A percentile compares a stretch with the other conserved stretches of the same genome.
phyloP scores from a whole-genome alignment of 768 basidiomycete species.

The Tulasnella sp. region DNA sequence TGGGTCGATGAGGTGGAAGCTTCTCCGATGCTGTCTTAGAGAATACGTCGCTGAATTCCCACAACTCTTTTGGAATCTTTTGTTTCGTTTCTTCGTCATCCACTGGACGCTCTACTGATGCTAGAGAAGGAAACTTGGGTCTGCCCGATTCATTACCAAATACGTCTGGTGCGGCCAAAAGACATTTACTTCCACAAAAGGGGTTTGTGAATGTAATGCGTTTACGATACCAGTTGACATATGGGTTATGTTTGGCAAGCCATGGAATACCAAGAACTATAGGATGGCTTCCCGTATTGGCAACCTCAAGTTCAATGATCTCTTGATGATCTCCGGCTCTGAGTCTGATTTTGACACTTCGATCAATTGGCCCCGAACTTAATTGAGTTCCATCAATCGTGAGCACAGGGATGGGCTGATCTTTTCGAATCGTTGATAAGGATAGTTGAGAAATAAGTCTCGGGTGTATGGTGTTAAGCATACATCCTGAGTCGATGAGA shows the following conservation, averaged over 20 bases:
- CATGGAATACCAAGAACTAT: neutral
- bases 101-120: neutral
- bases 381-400: no score
- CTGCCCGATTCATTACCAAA: neutral
- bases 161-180: neutral
- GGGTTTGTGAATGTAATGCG: neutral
- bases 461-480: no score
- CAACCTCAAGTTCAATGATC: neutral
- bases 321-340: neutral
- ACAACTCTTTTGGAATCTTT: constrained; percentile 26
- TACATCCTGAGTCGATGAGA: no score
- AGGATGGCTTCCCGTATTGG: neutral
- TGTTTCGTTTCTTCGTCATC: neutral
- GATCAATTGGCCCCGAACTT: no score
- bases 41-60: constrained; percentile 25
- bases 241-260: neutral
- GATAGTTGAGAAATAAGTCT: no score
- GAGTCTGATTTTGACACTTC: neutral
- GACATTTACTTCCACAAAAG: neutral
- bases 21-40: constrained; percentile 20
- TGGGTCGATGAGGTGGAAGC: constrained; percentile 28
- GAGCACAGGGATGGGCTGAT: no score
- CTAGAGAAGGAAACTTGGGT: no score
- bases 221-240: neutral
- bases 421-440: no score